phyloP scores from a whole-genome alignment of 495 filamentous ascomycete genomes.

The Aspergillus baeticus region DNA sequence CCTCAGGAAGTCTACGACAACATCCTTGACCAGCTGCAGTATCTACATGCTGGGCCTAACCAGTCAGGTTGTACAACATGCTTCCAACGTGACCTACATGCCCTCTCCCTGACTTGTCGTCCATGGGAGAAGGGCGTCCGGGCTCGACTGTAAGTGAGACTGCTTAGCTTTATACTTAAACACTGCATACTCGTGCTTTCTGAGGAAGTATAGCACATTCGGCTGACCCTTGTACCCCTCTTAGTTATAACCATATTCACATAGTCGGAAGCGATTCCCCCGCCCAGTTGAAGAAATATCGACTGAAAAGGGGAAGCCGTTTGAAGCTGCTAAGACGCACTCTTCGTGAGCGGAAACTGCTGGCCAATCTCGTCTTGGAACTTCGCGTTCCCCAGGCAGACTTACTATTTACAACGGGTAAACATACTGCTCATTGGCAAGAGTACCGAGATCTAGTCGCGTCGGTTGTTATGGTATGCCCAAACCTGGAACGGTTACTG shows the following conservation, averaged over 20 bases:
- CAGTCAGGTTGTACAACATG: constrained; percentile 66
- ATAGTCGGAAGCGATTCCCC: constrained; percentile 68
- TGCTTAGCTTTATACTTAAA: not conserved
- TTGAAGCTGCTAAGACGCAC: constrained; percentile 75
- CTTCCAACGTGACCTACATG: constrained; percentile 72
- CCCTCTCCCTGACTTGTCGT: constrained; percentile 63
- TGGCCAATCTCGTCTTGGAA: constrained; percentile 71
- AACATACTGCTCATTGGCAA: constrained; percentile 46
- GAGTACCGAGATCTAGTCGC: constrained; percentile 72
- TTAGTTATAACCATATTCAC: constrained; percentile 67
- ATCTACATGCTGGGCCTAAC: constrained; percentile 43
- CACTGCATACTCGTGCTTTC: not conserved
- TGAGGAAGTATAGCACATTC: not conserved
- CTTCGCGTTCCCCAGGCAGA: constrained; percentile 67
- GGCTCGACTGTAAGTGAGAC: constrained; percentile 56
- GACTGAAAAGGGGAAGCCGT: constrained; percentile 64
- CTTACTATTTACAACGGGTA: constrained; percentile 48
- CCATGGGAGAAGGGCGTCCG: constrained; percentile 68
- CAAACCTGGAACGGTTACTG: constrained; percentile 73
- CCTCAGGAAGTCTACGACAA: constrained; percentile 58
- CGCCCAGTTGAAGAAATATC: constrained; percentile 62
- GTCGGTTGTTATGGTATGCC: constrained; percentile 82
- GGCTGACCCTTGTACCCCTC: not conserved
- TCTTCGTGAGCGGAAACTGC: constrained; percentile 63
- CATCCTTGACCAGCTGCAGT: constrained; percentile 51